Base-by-base conservation (phyloP, 1,284 basidiomycete genomes). In the Cutaneotrichosporon mucoides region DNA sequence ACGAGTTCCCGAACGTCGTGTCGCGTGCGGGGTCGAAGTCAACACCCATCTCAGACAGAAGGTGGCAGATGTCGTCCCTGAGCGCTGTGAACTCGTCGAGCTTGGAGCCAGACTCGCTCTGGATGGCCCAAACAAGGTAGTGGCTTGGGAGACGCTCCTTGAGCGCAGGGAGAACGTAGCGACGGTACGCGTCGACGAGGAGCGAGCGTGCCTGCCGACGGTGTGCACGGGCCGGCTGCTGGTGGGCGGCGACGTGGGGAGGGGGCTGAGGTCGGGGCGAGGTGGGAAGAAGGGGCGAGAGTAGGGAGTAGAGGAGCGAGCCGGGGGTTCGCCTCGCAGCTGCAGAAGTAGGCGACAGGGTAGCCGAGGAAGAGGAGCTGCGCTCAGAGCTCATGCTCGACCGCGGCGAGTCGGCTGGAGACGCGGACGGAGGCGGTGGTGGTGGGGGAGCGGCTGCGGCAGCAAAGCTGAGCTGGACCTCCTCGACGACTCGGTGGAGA, bases 161-260 rank as follows among this genome's bases (percentile, higher is more conserved):
- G 62, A 84, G 76, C 56, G 71, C 69, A 35, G 83, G 78, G 33
- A 89, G 71, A 35, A 90, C 84, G 70, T 85, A 83, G 16, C 82
- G 82, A 15, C 89, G 83, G 72, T 86, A 91, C 4, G 85, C 82
- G 69, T 92, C 88, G 12, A 91, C 83, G 10, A 92, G 82, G 3
- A 83, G 79, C 8, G 88, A 87, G 38, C 89, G 86, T 3, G 89
- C 89, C 59, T 84, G 83, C 53, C 83, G 80, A 36, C 88, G 84
- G 57, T 89, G 82, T 41, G 89, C 54, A 79, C 81, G 53, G 67
- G 76, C 87, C 83, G 50, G 40, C 61, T 68, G 61, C 55, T 61
- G 60, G 55, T 66, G 47, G 24, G 60, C 46, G 15, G 64, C 63
- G 40, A 64, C 57, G 55, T 64, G 62, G n/a, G 63, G 16, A n/a